phyloP scores from a whole-genome alignment of 129 eudicot species.

The Ambrosia trifida region DNA sequence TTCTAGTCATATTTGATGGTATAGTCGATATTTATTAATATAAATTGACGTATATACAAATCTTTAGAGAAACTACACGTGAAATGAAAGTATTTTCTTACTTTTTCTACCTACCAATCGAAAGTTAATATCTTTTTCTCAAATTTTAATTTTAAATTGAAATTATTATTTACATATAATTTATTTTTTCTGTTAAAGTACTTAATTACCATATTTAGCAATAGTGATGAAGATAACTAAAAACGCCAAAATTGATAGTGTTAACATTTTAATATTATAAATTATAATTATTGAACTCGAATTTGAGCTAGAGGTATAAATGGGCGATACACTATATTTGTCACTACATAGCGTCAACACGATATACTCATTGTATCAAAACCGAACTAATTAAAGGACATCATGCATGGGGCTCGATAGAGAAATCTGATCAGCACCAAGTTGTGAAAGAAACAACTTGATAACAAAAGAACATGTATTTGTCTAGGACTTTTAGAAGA shows the following conservation, averaged over 20 bases:
- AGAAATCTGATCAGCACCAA: not conserved
- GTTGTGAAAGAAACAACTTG: not conserved
- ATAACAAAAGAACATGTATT: not conserved
- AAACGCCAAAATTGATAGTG: no score
- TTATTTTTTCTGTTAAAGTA: not conserved
- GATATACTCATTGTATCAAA: not conserved
- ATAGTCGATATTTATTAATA: not conserved
- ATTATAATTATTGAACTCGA: not conserved
- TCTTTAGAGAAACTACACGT: conserved; percentile 17
- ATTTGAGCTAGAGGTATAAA: not conserved
- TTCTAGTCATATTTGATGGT: not conserved
- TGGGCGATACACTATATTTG: not conserved
- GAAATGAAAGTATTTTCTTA: conserved; percentile 17
- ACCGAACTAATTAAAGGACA: not conserved
- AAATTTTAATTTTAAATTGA: not conserved
- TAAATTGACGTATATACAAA: conserved; percentile 11
- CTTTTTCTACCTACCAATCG: conserved; percentile 22
- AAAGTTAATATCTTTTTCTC: conserved; percentile 7
- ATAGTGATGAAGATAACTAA: no score
- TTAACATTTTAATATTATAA: no score
- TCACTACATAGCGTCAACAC: not conserved
- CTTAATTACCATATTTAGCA: no score
- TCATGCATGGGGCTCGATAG: not conserved
- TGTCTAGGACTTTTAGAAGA: no score
- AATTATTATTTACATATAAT: not conserved